Conservation (phyloP, 1,139 yeast genomes). For the Blastobotrys malaysiensis region DNA sequence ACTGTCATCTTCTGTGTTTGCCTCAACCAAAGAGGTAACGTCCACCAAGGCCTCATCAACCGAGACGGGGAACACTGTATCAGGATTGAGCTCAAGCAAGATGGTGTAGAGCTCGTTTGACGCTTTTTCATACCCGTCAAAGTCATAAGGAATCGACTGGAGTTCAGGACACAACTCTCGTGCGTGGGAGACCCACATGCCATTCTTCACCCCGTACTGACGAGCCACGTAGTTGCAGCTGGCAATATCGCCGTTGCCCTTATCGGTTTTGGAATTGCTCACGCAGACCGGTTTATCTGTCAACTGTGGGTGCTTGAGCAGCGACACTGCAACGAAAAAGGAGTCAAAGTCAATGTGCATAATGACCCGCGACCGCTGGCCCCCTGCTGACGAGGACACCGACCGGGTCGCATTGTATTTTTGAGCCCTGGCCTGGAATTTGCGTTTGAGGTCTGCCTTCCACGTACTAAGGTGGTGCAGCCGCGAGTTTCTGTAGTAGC, state of each 20-base stretch:
- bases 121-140: slow-evolving; percentile 59
- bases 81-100: slow-evolving; percentile 41
- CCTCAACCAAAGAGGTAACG: slow-evolving; percentile 39
- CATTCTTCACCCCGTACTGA: slow-evolving; percentile 65
- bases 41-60: slow-evolving; percentile 88
- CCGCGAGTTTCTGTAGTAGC: slow-evolving; percentile 75
- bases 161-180: slow-evolving; percentile 58
- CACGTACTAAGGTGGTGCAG: slow-evolving; percentile 83
- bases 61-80: slow-evolving; percentile 73
- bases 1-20: neutral
- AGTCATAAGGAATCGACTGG: slow-evolving; percentile 62
- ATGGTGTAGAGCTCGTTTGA: slow-evolving; percentile 52
- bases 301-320: slow-evolving; percentile 48
- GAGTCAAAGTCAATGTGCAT: slow-evolving; percentile 91
- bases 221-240: slow-evolving; percentile 89
- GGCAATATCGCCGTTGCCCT: slow-evolving; percentile 64
- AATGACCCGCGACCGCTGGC: slow-evolving; percentile 33
- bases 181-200: slow-evolving; percentile 83
- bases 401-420: slow-evolving; percentile 17
- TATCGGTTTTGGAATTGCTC: slow-evolving; percentile 60
- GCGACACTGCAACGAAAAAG: slow-evolving; percentile 84
- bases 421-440: slow-evolving; percentile 45
- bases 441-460: slow-evolving; percentile 69
- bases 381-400: slow-evolving; percentile 1
- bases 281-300: slow-evolving; percentile 67